Evolutionary conservation across 2,329 filamentous ascomycete genomes (phyloP), one percentile per base, ranked within the genome.

Genomic region (Leptographium radiaticola): DNA sequence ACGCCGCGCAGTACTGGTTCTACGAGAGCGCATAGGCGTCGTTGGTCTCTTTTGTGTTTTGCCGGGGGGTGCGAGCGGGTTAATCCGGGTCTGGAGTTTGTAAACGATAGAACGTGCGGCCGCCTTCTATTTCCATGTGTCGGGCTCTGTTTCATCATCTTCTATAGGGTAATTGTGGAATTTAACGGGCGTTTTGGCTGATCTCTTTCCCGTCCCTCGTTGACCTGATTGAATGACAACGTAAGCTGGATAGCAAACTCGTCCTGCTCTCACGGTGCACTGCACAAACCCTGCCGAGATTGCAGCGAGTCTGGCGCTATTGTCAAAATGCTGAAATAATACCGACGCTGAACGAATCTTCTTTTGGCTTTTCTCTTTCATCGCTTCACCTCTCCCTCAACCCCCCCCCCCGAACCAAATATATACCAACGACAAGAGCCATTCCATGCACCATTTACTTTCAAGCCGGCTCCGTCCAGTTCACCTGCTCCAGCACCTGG

Each of bases 401-500:
- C 5, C 9, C 8, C 42, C 42, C 42, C 40, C 12, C 18, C 15
- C 40, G 12, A 9, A 25, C 39, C 39, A 20, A 10, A 43, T 45
- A 47, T 34, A 47, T 47, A 34, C 45, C 13, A 34, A 47, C 25
- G 16, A 10, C 9, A 15, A 46, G 20, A 2, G 4, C 20, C 4
- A 13, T 20, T 6, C 15, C 20, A 16, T 15, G 40, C 40, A n/a
- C n/a, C n/a, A 20, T 7, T 20, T 25, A 16, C 25, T 25, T 25
- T 51, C 54, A 61, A 51, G 70, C 75, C 53, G 89, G 84, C 70
- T 98, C 93, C 34, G 87, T 84, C 93, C 93, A 98, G 72, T 96
- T 94, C 55, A 97, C 89, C 70, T 97, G 90, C 64, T 98, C 93
- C 66, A 86, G 85, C 18, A 94, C 76, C 58, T 84, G 78, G 52